Base-by-base conservation (phyloP, 2,329 filamentous ascomycete species). In the Pleoardoris graminearum region DNA sequence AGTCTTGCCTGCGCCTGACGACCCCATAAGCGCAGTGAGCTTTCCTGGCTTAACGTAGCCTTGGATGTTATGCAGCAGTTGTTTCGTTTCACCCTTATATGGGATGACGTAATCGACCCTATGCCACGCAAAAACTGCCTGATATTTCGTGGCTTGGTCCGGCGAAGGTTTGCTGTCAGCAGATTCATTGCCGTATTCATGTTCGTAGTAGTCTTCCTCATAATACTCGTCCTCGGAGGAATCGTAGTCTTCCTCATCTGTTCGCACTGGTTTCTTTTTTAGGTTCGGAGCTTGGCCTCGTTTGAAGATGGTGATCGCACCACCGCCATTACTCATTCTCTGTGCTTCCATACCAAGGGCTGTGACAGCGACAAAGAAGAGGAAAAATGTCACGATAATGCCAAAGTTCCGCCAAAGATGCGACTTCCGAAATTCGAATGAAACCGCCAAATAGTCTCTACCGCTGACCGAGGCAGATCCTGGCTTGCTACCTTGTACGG, bases 41-140 rank as follows among this genome's bases (percentile, higher is more conserved):
- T 90, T 96, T 43, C 92, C 92, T 3, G 92, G 92, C 72, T 94
- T 93, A 44, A 97, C 91, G 85, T 90, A 96, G 17, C 92, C 92
- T 58, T 84, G 79, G 4, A 88, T 81, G 51, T 86, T 78, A 53
- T 85, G 78, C 10, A 88, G 71, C 3, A 88, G 69, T 3, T 68
- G 69, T 11, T 76, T 66, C 39, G 78, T 74, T 2, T 74, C 74
- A 29, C 71, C 71, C 16, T 77, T 67, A 21, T 76, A 78, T 10
- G 77, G 75, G 53, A 91, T 87, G 0, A 83, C 88, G 69, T 96
- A 96, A 66, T 87, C 90, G 54, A 97, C 84, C 58, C 88, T 80
- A 69, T 93, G 89, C 88, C 91, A 96, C 0, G 91, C 96, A 53
- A 96, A 75, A 67, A 81, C 69, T 10, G 41, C 29, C 23, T 44